Conservation (phyloP, 2,329 filamentous ascomycete genomes). For the Cladosporium phlei region DNA sequence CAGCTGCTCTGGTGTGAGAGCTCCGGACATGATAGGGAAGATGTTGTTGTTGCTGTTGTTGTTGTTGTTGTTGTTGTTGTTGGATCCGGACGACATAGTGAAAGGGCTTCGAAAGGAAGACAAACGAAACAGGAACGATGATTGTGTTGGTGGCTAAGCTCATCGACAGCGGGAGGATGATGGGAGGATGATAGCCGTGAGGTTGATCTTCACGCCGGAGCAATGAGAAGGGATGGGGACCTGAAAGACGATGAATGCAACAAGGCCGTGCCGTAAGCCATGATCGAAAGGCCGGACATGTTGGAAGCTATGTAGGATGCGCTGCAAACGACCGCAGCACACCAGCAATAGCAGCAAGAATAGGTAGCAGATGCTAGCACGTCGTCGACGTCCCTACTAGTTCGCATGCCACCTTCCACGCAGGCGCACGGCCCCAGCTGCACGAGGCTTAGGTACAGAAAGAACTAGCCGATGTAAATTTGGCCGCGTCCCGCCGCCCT, state of each 20-base stretch:
- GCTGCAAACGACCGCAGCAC: constrained; percentile 12
- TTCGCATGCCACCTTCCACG: too few species aligned
- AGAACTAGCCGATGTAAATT: constrained; percentile 15
- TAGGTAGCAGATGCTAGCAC: constrained; percentile 7
- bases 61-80: too few species aligned
- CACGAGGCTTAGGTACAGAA: constrained; percentile 15
- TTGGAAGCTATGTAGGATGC: constrained; percentile 13
- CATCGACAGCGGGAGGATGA: constrained; percentile 23
- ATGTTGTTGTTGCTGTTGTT: too few species aligned
- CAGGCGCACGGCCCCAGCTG: constrained; percentile 11
- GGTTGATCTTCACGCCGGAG: constrained; percentile 3
- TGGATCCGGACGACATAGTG: constrained; percentile 28
- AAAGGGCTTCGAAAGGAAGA: constrained; percentile 4
- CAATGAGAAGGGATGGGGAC: constrained; percentile 3
- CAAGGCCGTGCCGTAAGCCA: constrained; percentile 8
- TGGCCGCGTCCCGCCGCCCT: constrained; percentile 9
- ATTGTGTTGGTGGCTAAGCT: constrained; percentile 23
- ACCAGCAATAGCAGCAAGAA: constrained; percentile 15
- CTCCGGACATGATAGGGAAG: constrained; percentile 23
- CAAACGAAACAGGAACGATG: constrained; percentile 16
- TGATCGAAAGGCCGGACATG: constrained; percentile 8
- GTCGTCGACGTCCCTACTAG: constrained; percentile 8
- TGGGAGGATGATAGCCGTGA: constrained; percentile 4
- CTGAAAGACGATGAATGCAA: not conserved
- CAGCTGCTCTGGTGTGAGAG: constrained; percentile 28